A percentile compares a stretch with the other conserved stretches of the same genome.
phyloP scores from a whole-genome alignment of 192 early-diverging fungal species.

The Podochytrium sp. region DNA sequence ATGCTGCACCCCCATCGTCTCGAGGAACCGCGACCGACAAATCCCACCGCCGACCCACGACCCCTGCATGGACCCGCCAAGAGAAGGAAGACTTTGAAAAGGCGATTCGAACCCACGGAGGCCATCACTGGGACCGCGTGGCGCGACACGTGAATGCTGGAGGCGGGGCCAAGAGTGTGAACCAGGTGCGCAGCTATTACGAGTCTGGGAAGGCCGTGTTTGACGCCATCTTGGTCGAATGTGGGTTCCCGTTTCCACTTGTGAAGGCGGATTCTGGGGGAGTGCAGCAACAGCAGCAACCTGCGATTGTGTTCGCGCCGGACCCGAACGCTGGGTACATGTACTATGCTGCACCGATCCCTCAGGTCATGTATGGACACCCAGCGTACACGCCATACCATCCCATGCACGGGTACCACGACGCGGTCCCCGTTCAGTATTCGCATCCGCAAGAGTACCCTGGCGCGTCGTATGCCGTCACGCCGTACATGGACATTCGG shows the following conservation, averaged over 20 bases:
- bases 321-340: neutral
- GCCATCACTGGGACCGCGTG: slow-evolving; percentile 80
- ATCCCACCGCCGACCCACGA: neutral
- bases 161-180: slow-evolving; percentile 80
- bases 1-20: too few species aligned
- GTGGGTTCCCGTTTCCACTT: neutral
- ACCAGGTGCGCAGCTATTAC: slow-evolving; percentile 86
- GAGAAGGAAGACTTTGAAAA: slow-evolving; percentile 77
- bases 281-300: neutral
- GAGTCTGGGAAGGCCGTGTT: slow-evolving; percentile 57
- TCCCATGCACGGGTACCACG: slow-evolving; percentile 16
- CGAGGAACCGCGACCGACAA: too few species aligned
- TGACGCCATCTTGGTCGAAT: slow-evolving; percentile 42
- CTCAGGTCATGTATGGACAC: neutral
- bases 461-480: slow-evolving; percentile 36
- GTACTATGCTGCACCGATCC: neutral
- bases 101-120: slow-evolving; percentile 64
- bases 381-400: slow-evolving; percentile 6
- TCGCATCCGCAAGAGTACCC: slow-evolving; percentile 24
- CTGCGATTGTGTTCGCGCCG: neutral
- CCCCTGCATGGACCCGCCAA: slow-evolving; percentile 86
- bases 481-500: slow-evolving; percentile 34
- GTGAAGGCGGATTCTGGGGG: neutral
- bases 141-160: slow-evolving; percentile 66
- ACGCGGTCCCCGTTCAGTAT: slow-evolving; percentile 21